Base-by-base conservation (phyloP, 179 eudicot species). In the Spergularia azorica region DNA sequence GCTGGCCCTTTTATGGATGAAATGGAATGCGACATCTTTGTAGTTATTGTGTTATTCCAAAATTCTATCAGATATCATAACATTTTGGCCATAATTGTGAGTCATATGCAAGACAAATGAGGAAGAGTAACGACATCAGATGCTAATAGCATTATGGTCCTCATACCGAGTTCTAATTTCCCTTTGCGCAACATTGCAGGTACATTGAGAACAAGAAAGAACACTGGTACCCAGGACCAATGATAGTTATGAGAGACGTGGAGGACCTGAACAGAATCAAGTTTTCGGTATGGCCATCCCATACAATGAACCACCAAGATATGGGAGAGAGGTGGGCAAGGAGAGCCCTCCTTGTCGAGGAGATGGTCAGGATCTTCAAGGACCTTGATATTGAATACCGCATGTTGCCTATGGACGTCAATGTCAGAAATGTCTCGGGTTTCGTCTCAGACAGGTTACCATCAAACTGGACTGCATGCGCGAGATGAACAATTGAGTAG, bases 361-460 rank as follows among this genome's bases (percentile, higher is more conserved):
- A 91, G 74, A 83, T 89, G 79, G 63, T 88, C 15, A 88, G 80
- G 77, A 83, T 88, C 9, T 86, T 87, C 54, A 86, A 74, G 74
- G 95, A 89, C 63, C 87, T 90, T 2, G 95, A 90, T 61, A 80
- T 92, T 0, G 97, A 92, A 48, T 92, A 88, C 39, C 87, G 92
- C 0, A 50, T 86, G 32, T 78, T 73, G 43, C 93, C 95, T 0
- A 21, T 75, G 20, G 88, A 88, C 69, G 79, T 88, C 63, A 88
- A 90, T 70, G 48, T 88, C n/a, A 85, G 85, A 20, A 80, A 76
- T 51, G 80, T 90, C 84, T 85, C 94, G 9, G 62, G 81, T 6
- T 11, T 73, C 2, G 68, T 78, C 70, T 87, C 90, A 2, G 87
- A 70, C 73, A 82, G 95, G 69, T 65, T 90, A 67, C 95, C 95